Evolutionary conservation across 1,139 yeast species (phyloP).

Genomic region (Casaregolazyma lundiana): DNA sequence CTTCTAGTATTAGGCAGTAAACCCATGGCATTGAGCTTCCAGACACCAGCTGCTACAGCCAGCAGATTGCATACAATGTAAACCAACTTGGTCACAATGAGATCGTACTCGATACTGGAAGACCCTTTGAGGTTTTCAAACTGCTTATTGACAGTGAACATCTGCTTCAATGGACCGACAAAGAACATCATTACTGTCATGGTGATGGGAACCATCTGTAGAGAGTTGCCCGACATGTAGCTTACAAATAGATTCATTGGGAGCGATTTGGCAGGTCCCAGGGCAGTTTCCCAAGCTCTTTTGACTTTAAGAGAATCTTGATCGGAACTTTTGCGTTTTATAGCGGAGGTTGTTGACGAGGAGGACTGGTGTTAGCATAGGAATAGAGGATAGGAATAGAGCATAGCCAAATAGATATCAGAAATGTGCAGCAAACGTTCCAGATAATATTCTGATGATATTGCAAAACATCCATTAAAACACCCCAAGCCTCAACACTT

Average conservation of each 20-base stretch:
- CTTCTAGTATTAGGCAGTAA: slow-evolving; percentile 79
- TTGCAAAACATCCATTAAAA: too few relatives aligned
- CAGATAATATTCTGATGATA: too few relatives aligned
- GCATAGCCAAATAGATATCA: too few relatives aligned
- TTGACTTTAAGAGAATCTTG: slow-evolving; percentile 30
- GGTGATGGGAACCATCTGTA: slow-evolving; percentile 86
- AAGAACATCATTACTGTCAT: slow-evolving; percentile 81
- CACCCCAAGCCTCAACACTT: too few relatives aligned
- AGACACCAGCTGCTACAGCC: slow-evolving; percentile 70
- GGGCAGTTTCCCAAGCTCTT: slow-evolving; percentile 86
- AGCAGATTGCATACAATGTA: slow-evolving; percentile 58
- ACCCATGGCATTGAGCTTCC: slow-evolving; percentile 86
- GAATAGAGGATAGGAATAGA: neutral
- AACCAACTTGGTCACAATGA: slow-evolving; percentile 45
- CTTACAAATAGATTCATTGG: slow-evolving; percentile 91
- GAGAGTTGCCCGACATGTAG: slow-evolving; percentile 87
- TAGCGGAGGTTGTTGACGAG: neutral
- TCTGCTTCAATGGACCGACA: slow-evolving; percentile 68
- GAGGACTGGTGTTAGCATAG: neutral
- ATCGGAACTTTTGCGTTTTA: slow-evolving; percentile 4
- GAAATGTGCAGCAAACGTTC: too few relatives aligned
- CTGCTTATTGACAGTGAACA: slow-evolving; percentile 49
- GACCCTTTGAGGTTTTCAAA: slow-evolving; percentile 33
- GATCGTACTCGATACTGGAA: slow-evolving; percentile 36
- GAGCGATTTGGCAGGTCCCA: slow-evolving; percentile 74